These are phyloP conservation scores for Themeda triandra DNA, from an alignment of 176 grass and related monocot genomes.

Conservation along the genomic window DNA sequence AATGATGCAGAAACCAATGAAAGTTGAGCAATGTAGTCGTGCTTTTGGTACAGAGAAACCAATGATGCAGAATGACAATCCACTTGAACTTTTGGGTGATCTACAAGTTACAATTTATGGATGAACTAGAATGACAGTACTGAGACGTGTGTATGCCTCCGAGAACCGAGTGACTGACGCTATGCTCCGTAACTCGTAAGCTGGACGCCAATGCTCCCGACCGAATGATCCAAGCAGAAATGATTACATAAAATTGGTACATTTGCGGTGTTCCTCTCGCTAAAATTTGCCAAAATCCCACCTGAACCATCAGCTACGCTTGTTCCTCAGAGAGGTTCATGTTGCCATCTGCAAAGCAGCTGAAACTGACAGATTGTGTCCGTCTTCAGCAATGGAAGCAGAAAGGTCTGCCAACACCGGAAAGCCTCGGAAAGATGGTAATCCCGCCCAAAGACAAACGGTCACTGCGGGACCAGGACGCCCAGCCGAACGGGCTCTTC, in stretches of 20 bases:
- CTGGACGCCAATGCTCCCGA: neutral
- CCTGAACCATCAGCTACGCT: neutral
- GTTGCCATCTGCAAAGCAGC: too few species aligned
- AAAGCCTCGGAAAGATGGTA: neutral
- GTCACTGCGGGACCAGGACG: conserved; percentile 37
- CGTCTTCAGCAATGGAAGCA: neutral
- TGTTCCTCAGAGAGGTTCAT: neutral
- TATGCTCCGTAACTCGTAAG: neutral
- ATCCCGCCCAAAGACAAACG: neutral
- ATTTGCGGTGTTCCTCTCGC: too few species aligned
- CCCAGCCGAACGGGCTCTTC: neutral
- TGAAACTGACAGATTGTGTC: too few species aligned
- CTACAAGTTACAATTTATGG: neutral
- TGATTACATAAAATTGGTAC: neutral
- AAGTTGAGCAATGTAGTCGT: too few species aligned
- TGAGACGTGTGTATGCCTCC: neutral
- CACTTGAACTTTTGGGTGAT: neutral
- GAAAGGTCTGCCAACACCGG: neutral
- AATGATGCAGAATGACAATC: neutral
- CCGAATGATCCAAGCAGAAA: neutral
- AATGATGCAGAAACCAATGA: too few species aligned
- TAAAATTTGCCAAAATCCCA: neutral
- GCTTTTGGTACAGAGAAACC: too few species aligned
- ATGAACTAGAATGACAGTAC: neutral
- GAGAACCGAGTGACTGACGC: neutral